Evolutionary conservation across 192 early-diverging fungal genomes (phyloP).

Genomic region (Rhizoclosmatium globosum): DNA sequence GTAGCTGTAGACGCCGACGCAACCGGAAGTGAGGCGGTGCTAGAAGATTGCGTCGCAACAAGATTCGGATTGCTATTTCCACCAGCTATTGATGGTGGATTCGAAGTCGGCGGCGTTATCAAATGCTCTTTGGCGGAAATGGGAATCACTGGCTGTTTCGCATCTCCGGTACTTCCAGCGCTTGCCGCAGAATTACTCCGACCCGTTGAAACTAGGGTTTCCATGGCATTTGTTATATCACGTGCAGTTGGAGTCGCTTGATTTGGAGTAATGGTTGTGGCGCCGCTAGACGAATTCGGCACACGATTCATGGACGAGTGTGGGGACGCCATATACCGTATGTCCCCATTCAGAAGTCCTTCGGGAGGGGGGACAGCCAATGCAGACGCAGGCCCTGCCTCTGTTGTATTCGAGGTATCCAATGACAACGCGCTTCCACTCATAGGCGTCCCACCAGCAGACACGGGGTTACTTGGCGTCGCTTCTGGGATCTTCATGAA

Average conservation of each 20-base stretch:
- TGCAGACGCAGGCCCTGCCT: background rate
- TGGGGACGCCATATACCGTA: background rate
- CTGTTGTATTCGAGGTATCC: background rate
- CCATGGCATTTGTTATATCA: background rate
- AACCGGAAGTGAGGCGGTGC: background rate
- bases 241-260: background rate
- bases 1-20: background rate
- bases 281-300: no score
- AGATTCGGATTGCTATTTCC: background rate
- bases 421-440: background rate
- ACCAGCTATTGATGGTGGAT: background rate
- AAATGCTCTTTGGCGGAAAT: background rate
- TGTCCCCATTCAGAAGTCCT: background rate
- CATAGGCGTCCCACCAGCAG: background rate
- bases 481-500: constrained; percentile 44
- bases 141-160: background rate
- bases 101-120: background rate
- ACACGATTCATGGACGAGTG: background rate
- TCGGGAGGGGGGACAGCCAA: background rate
- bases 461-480: background rate
- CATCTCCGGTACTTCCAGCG: background rate
- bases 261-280: background rate
- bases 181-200: background rate
- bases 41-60: background rate
- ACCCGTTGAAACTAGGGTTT: background rate